Evolutionary conservation across 2,329 filamentous ascomycete species (phyloP).

Genomic region (Cercospora nicotianae): DNA sequence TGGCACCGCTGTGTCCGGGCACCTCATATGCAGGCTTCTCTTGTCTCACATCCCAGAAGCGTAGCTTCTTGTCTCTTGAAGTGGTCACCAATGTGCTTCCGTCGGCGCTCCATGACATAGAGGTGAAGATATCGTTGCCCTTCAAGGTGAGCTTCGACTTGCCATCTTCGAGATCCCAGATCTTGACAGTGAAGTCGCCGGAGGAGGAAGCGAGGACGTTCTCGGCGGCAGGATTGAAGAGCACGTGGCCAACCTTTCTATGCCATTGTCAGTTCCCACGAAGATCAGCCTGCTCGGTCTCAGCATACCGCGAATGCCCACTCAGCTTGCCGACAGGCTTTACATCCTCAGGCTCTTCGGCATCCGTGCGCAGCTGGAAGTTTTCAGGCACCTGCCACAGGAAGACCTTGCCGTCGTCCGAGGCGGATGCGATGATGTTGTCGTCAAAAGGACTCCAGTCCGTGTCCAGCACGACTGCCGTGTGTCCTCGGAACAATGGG

Average conservation of each 20-base stretch:
- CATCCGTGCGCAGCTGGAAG: slow-evolving; percentile 81
- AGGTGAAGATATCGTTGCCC: slow-evolving; percentile 90
- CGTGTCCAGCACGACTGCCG: slow-evolving; percentile 90
- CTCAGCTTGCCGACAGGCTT: slow-evolving; percentile 76
- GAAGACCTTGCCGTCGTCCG: slow-evolving; percentile 95
- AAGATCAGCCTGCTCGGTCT: not conserved
- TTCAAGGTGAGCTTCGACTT: slow-evolving; percentile 73
- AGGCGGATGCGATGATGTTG: slow-evolving; percentile 84
- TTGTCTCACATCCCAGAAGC: slow-evolving; percentile 96
- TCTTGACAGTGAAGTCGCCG: slow-evolving; percentile 89
- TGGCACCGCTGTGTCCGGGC: slow-evolving; percentile 84
- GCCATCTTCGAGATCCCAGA: slow-evolving; percentile 89
- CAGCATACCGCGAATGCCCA: slow-evolving; percentile 76
- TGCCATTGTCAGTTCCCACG: slow-evolving; percentile 30
- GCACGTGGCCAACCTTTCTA: slow-evolving; percentile 95
- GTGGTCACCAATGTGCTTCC: slow-evolving; percentile 87
- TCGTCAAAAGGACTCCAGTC: slow-evolving; percentile 99
- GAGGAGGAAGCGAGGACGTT: slow-evolving; percentile 94
- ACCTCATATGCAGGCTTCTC: slow-evolving; percentile 83
- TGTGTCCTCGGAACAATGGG: slow-evolving; percentile 94
- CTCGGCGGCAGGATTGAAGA: slow-evolving; percentile 95
- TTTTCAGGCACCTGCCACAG: slow-evolving; percentile 90
- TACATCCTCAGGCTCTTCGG: slow-evolving; percentile 79
- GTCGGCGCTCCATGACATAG: slow-evolving; percentile 90
- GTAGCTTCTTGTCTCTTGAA: slow-evolving; percentile 95